phyloP scores from a whole-genome alignment of 1,284 basidiomycete species.

The Rhodotorula sp. region DNA sequence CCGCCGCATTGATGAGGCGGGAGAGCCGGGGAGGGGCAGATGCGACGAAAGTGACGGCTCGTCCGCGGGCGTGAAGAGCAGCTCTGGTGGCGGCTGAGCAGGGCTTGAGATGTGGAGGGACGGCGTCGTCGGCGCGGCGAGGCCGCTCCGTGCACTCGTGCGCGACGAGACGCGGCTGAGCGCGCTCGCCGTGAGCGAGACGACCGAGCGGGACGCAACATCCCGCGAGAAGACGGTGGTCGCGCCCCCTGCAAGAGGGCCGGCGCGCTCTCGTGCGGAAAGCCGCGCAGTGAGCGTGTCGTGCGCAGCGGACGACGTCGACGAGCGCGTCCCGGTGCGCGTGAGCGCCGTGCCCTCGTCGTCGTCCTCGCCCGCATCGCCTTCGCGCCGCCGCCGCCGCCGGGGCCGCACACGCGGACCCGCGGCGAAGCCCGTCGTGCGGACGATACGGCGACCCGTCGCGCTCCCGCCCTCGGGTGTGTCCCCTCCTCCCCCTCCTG shows the following conservation, averaged over 20 bases:
- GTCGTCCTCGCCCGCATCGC: not conserved
- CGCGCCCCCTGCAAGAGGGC: not conserved
- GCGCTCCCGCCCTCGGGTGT: not conserved
- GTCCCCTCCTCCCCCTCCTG: not conserved
- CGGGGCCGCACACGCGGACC: slow-evolving; percentile 5
- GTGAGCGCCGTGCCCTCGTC: slow-evolving; percentile 28
- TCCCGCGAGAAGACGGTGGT: slow-evolving; percentile 32
- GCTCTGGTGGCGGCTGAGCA: slow-evolving; percentile 2
- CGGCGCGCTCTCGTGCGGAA: not conserved
- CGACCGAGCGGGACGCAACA: not conserved
- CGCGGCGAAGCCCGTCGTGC: slow-evolving; percentile 7
- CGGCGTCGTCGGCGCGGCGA: not conserved
- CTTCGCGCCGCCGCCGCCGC: not conserved
- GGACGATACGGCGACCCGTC: slow-evolving; percentile 4
- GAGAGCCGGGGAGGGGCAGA: slow-evolving; percentile 13
- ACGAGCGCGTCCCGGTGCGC: slow-evolving; percentile 13
- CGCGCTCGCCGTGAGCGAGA: slow-evolving; percentile 19
- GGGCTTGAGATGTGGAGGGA: no score
- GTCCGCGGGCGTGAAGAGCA: slow-evolving; percentile 37
- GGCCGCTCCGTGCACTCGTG: not conserved
- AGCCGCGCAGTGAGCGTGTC: slow-evolving; percentile 27
- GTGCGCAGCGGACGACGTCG: slow-evolving; percentile 9
- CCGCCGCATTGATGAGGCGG: not conserved
- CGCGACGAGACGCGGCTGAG: slow-evolving; percentile 10
- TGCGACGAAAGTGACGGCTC: slow-evolving; percentile 17